A percentile compares a stretch with the other conserved stretches of the same genome.
These are phyloP conservation scores for Trypanosoma boissoni DNA, from an alignment of 208 protist genomes.

Conservation along the genomic window DNA sequence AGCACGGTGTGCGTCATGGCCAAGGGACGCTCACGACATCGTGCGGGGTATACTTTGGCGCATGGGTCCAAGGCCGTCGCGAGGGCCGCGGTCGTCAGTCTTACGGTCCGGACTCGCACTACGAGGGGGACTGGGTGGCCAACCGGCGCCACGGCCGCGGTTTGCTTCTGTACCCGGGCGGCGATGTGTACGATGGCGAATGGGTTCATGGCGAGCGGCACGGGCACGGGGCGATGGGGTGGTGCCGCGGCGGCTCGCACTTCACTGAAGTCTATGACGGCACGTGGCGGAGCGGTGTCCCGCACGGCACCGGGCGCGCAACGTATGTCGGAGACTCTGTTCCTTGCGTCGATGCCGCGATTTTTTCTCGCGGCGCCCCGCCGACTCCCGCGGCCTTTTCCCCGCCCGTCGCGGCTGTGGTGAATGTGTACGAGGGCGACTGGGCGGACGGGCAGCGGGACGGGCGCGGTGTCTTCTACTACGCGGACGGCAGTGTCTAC, in stretches of 20 bases:
- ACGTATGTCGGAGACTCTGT: slow-evolving; percentile 44
- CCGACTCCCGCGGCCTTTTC: slow-evolving; percentile 38
- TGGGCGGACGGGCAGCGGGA: slow-evolving; percentile 58
- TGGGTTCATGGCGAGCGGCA: slow-evolving; percentile 47
- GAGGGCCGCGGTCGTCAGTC: slow-evolving; percentile 59
- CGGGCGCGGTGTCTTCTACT: slow-evolving; percentile 77
- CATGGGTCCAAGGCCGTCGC: slow-evolving; percentile 63
- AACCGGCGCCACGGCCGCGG: slow-evolving; percentile 63
- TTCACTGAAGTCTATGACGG: slow-evolving; percentile 81
- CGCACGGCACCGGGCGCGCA: slow-evolving; percentile 69
- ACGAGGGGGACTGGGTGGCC: slow-evolving; percentile 56
- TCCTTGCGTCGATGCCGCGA: background rate
- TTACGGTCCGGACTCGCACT: slow-evolving; percentile 55
- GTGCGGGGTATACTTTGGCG: slow-evolving; percentile 61
- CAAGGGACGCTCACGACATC: slow-evolving; percentile 54
- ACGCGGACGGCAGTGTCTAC: slow-evolving; percentile 85
- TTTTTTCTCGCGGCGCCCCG: no score
- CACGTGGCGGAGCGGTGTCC: slow-evolving; percentile 55
- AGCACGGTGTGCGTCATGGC: slow-evolving; percentile 73
- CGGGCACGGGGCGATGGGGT: slow-evolving; percentile 76
- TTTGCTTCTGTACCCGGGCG: slow-evolving; percentile 42
- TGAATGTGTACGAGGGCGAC: slow-evolving; percentile 78
- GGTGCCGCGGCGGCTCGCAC: slow-evolving; percentile 32
- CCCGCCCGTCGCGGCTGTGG: slow-evolving; percentile 32
- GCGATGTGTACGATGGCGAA: slow-evolving; percentile 79